phyloP scores from a whole-genome alignment of 129 eudicot genomes.

The Ambrosia trifida region DNA sequence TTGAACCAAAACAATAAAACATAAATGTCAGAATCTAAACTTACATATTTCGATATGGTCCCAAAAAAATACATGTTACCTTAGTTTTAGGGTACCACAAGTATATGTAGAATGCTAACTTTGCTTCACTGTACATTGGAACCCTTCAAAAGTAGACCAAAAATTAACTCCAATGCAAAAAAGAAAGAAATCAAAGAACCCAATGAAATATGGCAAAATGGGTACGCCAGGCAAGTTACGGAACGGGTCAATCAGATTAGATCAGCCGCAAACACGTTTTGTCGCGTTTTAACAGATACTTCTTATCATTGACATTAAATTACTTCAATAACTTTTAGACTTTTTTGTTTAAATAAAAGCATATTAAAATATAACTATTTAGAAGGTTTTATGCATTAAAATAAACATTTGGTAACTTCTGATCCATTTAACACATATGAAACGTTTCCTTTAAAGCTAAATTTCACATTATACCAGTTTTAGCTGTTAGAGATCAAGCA shows the following conservation, averaged over 20 bases:
- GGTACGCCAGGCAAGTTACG: not conserved
- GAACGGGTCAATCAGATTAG: not conserved
- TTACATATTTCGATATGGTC: not conserved
- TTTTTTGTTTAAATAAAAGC: not conserved
- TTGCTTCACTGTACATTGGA: slow-evolving; percentile 98
- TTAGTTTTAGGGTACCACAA: slow-evolving; percentile 92
- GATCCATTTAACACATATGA: not conserved
- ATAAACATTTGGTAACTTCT: too few species aligned
- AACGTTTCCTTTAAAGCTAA: not conserved
- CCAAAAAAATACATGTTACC: slow-evolving; percentile 38
- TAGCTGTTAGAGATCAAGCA: not conserved
- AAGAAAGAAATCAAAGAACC: not conserved
- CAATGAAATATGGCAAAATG: not conserved
- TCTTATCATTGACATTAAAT: too few species aligned
- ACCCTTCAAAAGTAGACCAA: slow-evolving; percentile 58
- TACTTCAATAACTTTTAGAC: not conserved
- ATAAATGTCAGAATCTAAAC: not conserved
- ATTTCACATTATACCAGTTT: too few species aligned
- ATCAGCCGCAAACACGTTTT: not conserved
- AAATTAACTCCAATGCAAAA: not conserved
- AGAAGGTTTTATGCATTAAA: slow-evolving; percentile 1
- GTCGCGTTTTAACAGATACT: too few species aligned
- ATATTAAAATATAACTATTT: not conserved
- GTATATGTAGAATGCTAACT: slow-evolving; percentile 81
- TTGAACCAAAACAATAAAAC: slow-evolving; percentile 11